Percentiles rank a stretch among this genome's conserved stretches.
phyloP scores from a whole-genome alignment of 352 stramenopile species.

The Globisporangium paddicum region DNA sequence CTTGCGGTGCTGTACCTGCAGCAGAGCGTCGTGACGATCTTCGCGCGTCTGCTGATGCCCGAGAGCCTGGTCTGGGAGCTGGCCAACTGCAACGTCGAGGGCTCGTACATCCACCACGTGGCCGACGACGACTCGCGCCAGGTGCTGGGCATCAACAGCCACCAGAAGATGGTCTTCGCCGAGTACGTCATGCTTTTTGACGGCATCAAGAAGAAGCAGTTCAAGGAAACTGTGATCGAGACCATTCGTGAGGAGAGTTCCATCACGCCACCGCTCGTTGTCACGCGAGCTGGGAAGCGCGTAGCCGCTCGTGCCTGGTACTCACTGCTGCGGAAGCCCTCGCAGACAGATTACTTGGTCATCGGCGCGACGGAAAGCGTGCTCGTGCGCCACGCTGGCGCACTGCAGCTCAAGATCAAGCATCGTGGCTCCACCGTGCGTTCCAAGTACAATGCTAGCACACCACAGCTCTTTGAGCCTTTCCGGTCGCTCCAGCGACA shows the following conservation, averaged over 20 bases:
- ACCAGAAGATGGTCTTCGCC: slow-evolving; percentile 23
- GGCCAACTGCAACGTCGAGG: slow-evolving; percentile 62
- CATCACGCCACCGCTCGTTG: slow-evolving; percentile 40
- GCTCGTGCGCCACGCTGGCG: slow-evolving; percentile 52
- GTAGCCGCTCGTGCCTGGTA: slow-evolving; percentile 11
- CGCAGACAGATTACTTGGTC: slow-evolving; percentile 50
- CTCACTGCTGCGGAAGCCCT: not conserved
- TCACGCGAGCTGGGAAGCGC: slow-evolving; percentile 30
- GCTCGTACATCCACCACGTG: slow-evolving; percentile 61
- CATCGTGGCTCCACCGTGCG: slow-evolving; percentile 54
- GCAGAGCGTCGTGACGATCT: slow-evolving; percentile 30
- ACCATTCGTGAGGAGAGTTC: slow-evolving; percentile 68
- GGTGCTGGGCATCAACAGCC: slow-evolving; percentile 21
- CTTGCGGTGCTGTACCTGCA: slow-evolving; percentile 53
- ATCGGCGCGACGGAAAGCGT: slow-evolving; percentile 53
- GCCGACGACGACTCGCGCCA: slow-evolving; percentile 28
- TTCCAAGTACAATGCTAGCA: slow-evolving; percentile 43
- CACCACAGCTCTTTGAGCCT: slow-evolving; percentile 53
- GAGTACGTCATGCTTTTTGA: slow-evolving; percentile 81
- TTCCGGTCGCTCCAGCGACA: slow-evolving; percentile 72
- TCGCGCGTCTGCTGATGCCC: slow-evolving; percentile 30
- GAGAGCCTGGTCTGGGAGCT: slow-evolving; percentile 48
- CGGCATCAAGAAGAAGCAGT: slow-evolving; percentile 40
- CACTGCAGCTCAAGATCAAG: slow-evolving; percentile 67
- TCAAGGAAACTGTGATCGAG: slow-evolving; percentile 74